Evolutionary conservation across 2,329 filamentous ascomycete genomes (phyloP).

Genomic region (Coccinonectria pachysandricola): DNA sequence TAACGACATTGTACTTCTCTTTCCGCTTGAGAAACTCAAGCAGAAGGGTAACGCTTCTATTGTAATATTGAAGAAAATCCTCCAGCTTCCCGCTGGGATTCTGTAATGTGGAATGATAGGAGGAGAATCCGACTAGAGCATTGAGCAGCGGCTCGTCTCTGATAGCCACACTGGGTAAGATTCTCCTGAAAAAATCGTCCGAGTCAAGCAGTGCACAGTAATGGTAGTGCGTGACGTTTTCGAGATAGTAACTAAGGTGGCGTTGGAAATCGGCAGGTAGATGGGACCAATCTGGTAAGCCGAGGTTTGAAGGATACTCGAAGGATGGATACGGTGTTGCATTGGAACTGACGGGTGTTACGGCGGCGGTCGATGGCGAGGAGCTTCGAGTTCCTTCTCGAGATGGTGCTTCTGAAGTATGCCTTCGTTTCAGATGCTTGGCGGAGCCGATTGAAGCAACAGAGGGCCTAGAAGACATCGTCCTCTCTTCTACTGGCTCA

Average conservation of each 20-base stretch:
- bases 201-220: conserved; percentile 68
- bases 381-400: conserved; percentile 39
- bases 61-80: conserved; percentile 82
- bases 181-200: conserved; percentile 61
- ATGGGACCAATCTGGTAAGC: conserved; percentile 40
- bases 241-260: conserved; percentile 68
- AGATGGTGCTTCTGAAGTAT: conserved; percentile 44
- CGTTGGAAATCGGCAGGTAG: conserved; percentile 62
- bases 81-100: conserved; percentile 63
- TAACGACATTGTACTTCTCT: conserved; percentile 62
- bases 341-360: conserved; percentile 21
- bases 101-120: conserved; percentile 70
- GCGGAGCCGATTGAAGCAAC: conserved; percentile 3
- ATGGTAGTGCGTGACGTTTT: conserved; percentile 70
- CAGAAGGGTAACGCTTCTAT: conserved; percentile 71
- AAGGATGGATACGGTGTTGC: conserved; percentile 18
- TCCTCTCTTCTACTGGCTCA: conserved; percentile 30
- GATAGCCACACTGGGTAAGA: conserved; percentile 62
- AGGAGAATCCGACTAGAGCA: conserved; percentile 77
- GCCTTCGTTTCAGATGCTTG: conserved; percentile 18
- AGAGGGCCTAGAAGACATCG: conserved; percentile 9
- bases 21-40: conserved; percentile 60
- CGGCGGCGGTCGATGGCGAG: conserved; percentile 42
- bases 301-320: conserved; percentile 15
- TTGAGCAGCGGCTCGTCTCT: conserved; percentile 72